These are phyloP conservation scores for Cladophialophora chaetospira DNA, from an alignment of 2,329 filamentous ascomycete genomes.

Conservation along the genomic window DNA sequence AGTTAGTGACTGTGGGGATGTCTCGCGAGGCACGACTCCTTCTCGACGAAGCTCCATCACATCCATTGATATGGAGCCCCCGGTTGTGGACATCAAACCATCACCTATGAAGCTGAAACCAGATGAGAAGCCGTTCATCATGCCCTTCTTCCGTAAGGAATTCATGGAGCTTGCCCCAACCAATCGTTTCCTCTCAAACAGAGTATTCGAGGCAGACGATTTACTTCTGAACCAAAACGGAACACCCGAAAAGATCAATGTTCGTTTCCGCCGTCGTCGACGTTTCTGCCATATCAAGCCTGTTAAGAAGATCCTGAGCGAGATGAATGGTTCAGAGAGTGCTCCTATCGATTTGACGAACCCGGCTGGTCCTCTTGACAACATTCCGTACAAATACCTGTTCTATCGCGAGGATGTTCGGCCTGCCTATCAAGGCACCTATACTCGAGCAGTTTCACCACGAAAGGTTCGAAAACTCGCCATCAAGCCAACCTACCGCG, in stretches of 20 bases:
- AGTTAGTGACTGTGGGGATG: constrained; percentile 18
- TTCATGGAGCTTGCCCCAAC: constrained; percentile 70
- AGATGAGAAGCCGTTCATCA: constrained; percentile 71
- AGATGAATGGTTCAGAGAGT: constrained; percentile 51
- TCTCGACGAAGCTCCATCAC: constrained; percentile 33
- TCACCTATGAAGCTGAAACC: constrained; percentile 36
- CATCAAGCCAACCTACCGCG: constrained; percentile 56
- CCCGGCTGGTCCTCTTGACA: constrained; percentile 9
- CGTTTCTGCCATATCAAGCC: constrained; percentile 36
- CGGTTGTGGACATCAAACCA: constrained; percentile 35
- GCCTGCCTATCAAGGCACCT: constrained; percentile 65
- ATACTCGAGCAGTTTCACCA: constrained; percentile 51
- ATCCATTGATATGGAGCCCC: constrained; percentile 26
- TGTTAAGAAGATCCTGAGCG: constrained; percentile 64
- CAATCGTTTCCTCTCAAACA: constrained; percentile 28
- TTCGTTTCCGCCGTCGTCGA: constrained; percentile 16
- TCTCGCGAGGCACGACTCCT: constrained; percentile 26
- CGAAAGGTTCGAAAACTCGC: constrained; percentile 49
- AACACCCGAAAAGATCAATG: constrained; percentile 11
- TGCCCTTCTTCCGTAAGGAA: constrained; percentile 76
- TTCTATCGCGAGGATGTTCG: constrained; percentile 64
- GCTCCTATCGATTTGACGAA: constrained; percentile 40
- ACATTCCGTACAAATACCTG: constrained; percentile 58
- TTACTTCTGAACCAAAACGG: constrained; percentile 15
- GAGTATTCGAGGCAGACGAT: not conserved